Evolutionary conservation across 2,329 filamentous ascomycete species (phyloP).

Genomic region (Arachnomyces sp.): DNA sequence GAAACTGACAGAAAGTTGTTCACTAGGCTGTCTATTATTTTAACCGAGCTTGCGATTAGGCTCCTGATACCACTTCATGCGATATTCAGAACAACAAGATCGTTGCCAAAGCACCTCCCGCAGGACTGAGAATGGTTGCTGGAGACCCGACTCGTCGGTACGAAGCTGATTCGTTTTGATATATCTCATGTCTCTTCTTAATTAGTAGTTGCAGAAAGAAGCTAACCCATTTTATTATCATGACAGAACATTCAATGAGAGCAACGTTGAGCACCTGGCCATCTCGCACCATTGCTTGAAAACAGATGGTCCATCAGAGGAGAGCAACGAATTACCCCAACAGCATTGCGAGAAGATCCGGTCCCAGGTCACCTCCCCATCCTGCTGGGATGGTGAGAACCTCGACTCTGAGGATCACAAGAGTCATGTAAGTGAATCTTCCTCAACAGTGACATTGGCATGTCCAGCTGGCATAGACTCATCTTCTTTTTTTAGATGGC

Average conservation of each 20-base stretch:
- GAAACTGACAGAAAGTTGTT: neutral
- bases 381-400: slow-evolving; percentile 31
- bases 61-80: slow-evolving; percentile 9
- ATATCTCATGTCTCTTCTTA: too few relatives aligned
- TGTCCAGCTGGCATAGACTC: too few relatives aligned
- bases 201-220: too few relatives aligned
- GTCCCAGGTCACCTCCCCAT: slow-evolving; percentile 30
- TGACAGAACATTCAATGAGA: neutral
- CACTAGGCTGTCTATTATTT: slow-evolving; percentile 19
- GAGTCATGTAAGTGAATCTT: too few relatives aligned
- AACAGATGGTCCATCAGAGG: slow-evolving; percentile 36
- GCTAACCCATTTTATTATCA: neutral
- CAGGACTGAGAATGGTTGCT: slow-evolving; percentile 17
- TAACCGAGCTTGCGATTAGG: slow-evolving; percentile 16
- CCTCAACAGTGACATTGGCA: too few relatives aligned
- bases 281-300: slow-evolving; percentile 52
- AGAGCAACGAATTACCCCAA: slow-evolving; percentile 58
- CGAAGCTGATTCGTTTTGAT: slow-evolving; percentile 9
- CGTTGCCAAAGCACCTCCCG: slow-evolving; percentile 18
- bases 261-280: too few relatives aligned
- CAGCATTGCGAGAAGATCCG: slow-evolving; percentile 23
- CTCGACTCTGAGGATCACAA: too few relatives aligned
- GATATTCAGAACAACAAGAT: neutral
- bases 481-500: too few relatives aligned
- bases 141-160: slow-evolving; percentile 14